Conservation (phyloP, 495 filamentous ascomycete genomes). For the Daldinia vernicosa region DNA sequence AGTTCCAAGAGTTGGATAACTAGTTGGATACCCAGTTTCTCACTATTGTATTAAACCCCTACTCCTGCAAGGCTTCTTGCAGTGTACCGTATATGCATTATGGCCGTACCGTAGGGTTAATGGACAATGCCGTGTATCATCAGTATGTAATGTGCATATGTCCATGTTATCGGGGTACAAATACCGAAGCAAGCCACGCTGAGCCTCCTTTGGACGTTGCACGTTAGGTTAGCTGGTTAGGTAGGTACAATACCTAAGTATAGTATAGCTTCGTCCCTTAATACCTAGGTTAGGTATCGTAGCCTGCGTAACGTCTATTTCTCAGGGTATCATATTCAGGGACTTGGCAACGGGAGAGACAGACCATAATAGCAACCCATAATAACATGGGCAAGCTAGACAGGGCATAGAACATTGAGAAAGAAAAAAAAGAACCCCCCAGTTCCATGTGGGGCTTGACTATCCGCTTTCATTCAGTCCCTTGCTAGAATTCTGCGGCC, state of each 20-base stretch:
- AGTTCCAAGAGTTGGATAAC: conserved; percentile 2
- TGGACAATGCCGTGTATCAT: not conserved
- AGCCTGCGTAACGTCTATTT: not conserved
- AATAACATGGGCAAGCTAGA: not conserved
- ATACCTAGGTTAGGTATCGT: too few species aligned
- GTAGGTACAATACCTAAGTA: too few species aligned
- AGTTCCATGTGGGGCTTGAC: not conserved
- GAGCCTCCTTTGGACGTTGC: not conserved
- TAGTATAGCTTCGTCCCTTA: too few species aligned
- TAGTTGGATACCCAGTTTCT: not conserved
- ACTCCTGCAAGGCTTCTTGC: conserved; percentile 4
- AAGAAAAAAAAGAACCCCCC: not conserved
- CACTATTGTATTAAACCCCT: not conserved
- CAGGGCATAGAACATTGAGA: not conserved
- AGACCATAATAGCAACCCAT: not conserved
- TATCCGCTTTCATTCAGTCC: not conserved
- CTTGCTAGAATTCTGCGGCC: not conserved
- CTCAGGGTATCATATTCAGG: conserved; percentile 5
- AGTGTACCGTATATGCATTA: not conserved
- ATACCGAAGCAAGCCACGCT: not conserved
- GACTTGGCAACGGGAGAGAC: not conserved
- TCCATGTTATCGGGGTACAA: not conserved
- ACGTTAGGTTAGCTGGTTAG: too few species aligned
- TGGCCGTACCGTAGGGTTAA: conserved; percentile 4
- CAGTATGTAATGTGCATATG: not conserved